These are phyloP conservation scores for Nicotiana otophora DNA, from an alignment of 257 asterid species.

Conservation along the genomic window DNA sequence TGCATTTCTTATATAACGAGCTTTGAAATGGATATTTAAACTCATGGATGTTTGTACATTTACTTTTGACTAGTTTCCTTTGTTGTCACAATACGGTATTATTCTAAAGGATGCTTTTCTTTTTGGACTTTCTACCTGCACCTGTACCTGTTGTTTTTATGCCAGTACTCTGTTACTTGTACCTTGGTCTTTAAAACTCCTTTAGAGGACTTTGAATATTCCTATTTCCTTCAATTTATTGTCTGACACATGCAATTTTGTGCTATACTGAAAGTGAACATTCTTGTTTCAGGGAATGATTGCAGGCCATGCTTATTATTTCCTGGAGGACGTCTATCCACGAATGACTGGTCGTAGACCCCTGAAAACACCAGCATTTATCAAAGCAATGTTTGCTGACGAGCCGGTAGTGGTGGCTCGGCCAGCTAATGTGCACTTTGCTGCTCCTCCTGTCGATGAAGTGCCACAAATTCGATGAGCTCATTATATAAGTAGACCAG, in stretches of 20 bases:
- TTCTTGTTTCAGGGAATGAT: conserved; percentile 76
- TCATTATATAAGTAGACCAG: background rate
- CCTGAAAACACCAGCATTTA: conserved; percentile 69
- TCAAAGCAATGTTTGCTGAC: conserved; percentile 72
- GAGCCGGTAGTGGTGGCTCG: conserved; percentile 86
- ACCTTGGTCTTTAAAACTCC: background rate
- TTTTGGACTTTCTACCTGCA: background rate
- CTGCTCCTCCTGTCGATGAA: conserved; percentile 74
- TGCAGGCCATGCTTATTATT: conserved; percentile 95
- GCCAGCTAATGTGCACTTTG: conserved; percentile 77
- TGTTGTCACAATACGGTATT: background rate
- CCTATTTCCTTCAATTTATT: background rate
- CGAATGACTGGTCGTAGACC: conserved; percentile 90
- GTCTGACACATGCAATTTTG: background rate
- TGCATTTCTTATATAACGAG: background rate
- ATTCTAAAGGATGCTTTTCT: background rate
- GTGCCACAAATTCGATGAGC: conserved; percentile 32
- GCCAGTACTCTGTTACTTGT: background rate
- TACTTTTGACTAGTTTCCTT: background rate
- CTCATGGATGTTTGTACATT: background rate
- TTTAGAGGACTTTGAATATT: background rate
- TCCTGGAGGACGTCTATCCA: conserved; percentile 87
- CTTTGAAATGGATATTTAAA: background rate
- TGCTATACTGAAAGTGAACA: background rate
- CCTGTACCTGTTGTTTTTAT: background rate